Evolutionary conservation across 2,329 filamentous ascomycete genomes (phyloP).

Genomic region (Fusarium poae): DNA sequence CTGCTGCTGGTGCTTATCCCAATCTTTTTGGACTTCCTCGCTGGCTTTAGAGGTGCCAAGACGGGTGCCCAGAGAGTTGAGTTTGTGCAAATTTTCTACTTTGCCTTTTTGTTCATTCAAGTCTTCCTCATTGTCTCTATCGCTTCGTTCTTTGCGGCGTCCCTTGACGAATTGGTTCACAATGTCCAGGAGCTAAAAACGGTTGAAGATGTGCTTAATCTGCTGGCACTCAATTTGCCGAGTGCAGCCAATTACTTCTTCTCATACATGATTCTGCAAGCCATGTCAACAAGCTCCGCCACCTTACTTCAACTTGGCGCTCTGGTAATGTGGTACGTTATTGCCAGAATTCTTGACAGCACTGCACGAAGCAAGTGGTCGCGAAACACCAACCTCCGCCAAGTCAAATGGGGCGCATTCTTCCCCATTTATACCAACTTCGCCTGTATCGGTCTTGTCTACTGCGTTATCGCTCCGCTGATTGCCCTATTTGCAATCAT

Average conservation of each 20-base stretch:
- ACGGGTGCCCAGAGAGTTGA: slow-evolving; percentile 84
- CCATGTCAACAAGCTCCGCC: slow-evolving; percentile 89
- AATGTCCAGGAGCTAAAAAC: slow-evolving; percentile 61
- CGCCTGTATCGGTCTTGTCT: slow-evolving; percentile 90
- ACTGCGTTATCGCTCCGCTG: slow-evolving; percentile 87
- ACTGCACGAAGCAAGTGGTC: slow-evolving; percentile 87
- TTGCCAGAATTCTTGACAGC: slow-evolving; percentile 84
- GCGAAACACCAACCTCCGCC: slow-evolving; percentile 81
- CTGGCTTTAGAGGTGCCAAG: slow-evolving; percentile 80
- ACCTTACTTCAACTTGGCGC: slow-evolving; percentile 87
- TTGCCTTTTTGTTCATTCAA: slow-evolving; percentile 93
- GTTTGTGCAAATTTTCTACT: slow-evolving; percentile 93
- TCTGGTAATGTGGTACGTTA: slow-evolving; percentile 83
- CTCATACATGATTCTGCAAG: slow-evolving; percentile 97
- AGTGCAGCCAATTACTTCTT: slow-evolving; percentile 97
- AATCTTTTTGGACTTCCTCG: slow-evolving; percentile 79
- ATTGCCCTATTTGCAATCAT: slow-evolving; percentile 94
- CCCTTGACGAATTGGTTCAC: slow-evolving; percentile 72
- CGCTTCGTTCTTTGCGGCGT: slow-evolving; percentile 76
- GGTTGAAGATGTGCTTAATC: slow-evolving; percentile 74
- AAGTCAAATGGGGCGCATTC: slow-evolving; percentile 90
- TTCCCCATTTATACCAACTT: slow-evolving; percentile 98
- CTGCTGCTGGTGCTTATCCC: slow-evolving; percentile 86
- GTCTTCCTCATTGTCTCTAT: slow-evolving; percentile 94
- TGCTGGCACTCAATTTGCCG: slow-evolving; percentile 84